A percentile compares a stretch with the other conserved stretches of the same genome.
Conservation (phyloP, 2,329 filamentous ascomycete genomes). For the Cladophialophora psammophila region DNA sequence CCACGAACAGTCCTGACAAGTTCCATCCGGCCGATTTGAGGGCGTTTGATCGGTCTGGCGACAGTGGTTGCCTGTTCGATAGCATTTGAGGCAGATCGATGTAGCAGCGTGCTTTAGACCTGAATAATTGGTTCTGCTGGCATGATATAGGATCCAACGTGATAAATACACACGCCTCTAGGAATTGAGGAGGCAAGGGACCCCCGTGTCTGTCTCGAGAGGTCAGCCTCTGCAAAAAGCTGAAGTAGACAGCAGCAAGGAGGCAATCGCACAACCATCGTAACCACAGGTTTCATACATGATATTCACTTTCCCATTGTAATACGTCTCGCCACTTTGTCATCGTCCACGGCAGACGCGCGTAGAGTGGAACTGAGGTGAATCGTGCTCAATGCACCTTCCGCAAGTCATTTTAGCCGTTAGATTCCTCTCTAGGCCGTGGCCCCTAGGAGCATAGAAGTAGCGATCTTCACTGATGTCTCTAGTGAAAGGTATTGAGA, state of each 20-base stretch:
- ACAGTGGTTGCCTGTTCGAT: neutral
- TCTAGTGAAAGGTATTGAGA: neutral
- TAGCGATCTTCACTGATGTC: neutral
- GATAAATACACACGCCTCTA: neutral
- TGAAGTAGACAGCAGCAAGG: neutral
- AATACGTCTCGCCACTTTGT: slow-evolving; percentile 5
- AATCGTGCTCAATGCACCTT: neutral
- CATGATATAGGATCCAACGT: neutral
- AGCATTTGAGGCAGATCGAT: neutral
- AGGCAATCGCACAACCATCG: neutral
- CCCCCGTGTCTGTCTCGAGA: neutral
- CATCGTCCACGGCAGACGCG: neutral
- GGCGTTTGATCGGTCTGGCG: neutral
- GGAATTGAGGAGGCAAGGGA: neutral
- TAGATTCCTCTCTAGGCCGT: neutral
- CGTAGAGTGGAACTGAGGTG: neutral
- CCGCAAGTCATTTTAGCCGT: neutral
- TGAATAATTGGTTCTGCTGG: neutral
- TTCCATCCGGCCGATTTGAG: neutral
- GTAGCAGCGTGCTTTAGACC: neutral
- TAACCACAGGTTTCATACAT: neutral
- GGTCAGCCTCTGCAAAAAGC: neutral
- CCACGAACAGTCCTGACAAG: neutral
- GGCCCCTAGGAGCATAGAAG: neutral
- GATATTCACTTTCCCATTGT: slow-evolving; percentile 7